Percentiles rank a stretch among this genome's conserved stretches.
Conservation (phyloP, 148 eudicot genomes). For the Vaccinium macrocarpon region DNA sequence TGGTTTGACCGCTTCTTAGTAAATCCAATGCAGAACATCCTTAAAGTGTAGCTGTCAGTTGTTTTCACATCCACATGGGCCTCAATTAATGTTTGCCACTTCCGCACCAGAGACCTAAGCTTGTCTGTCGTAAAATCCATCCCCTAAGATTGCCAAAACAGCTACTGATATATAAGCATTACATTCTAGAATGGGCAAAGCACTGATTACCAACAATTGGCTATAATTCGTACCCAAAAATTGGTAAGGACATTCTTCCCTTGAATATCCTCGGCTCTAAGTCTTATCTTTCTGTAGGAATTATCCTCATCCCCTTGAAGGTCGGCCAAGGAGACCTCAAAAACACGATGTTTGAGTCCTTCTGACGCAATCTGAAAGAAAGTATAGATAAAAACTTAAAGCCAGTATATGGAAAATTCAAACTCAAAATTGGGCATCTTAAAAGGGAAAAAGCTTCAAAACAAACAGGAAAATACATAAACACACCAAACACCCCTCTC, state of each 20-base stretch:
- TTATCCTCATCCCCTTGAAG: slow-evolving; percentile 33
- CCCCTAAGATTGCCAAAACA: slow-evolving; percentile 19
- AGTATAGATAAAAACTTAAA: not conserved
- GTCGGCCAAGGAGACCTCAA: slow-evolving; percentile 54
- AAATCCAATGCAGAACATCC: slow-evolving; percentile 33
- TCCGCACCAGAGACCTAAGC: slow-evolving; percentile 31
- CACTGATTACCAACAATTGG: not conserved
- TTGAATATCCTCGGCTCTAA: slow-evolving; percentile 29
- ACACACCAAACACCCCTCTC: not conserved
- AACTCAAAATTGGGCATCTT: no score
- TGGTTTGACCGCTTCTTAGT: slow-evolving; percentile 29
- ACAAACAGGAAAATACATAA: not conserved
- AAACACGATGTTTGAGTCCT: slow-evolving; percentile 56
- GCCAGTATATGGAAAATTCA: not conserved
- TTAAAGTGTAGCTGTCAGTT: slow-evolving; percentile 20
- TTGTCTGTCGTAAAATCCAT: slow-evolving; percentile 31
- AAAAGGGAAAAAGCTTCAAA: not conserved
- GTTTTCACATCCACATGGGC: slow-evolving; percentile 32
- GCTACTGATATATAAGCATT: not conserved
- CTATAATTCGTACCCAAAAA: slow-evolving; percentile 24
- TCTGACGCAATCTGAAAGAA: slow-evolving; percentile 51
- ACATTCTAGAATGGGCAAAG: not conserved
- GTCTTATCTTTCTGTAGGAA: slow-evolving; percentile 28
- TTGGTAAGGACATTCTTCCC: slow-evolving; percentile 27
- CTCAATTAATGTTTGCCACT: slow-evolving; percentile 32